Evolutionary conservation across 805 yeast species (phyloP).

Genomic region (Yarrowia bubula): DNA sequence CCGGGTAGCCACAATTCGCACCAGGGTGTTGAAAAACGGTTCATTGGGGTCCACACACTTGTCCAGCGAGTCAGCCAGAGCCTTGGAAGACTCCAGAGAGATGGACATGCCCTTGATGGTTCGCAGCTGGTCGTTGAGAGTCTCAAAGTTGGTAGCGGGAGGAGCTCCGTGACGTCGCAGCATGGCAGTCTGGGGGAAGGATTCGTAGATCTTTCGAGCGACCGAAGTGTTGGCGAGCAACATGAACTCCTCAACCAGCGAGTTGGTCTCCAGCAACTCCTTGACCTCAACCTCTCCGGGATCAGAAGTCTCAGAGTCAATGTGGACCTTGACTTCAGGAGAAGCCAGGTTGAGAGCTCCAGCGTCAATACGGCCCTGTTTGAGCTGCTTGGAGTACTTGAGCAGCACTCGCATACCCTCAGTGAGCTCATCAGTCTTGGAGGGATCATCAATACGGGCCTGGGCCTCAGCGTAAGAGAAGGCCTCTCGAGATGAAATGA

Average conservation of each 20-base stretch:
- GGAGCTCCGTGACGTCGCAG: slow-evolving; percentile 97
- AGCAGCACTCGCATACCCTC: slow-evolving; percentile 82
- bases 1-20: slow-evolving; percentile 95
- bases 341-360: slow-evolving; percentile 97
- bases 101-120: slow-evolving; percentile 73
- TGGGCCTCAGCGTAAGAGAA: slow-evolving; percentile 95
- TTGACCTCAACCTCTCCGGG: slow-evolving; percentile 95
- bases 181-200: slow-evolving; percentile 98
- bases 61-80: slow-evolving; percentile 91
- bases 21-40: slow-evolving; percentile 86
- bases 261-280: slow-evolving; percentile 82
- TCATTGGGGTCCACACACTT: slow-evolving; percentile 79
- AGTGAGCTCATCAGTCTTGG: slow-evolving; percentile 79
- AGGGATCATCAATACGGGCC: slow-evolving; percentile 74
- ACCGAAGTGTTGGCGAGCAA: slow-evolving; percentile 94
- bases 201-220: slow-evolving; percentile 85
- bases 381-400: slow-evolving; percentile 74
- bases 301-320: slow-evolving; percentile 96
- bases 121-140: slow-evolving; percentile 81
- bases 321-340: slow-evolving; percentile 95
- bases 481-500: slow-evolving; percentile 88
- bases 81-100: slow-evolving; percentile 79
- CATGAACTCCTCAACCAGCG: slow-evolving; percentile 98
- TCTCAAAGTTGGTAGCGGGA: slow-evolving; percentile 88
- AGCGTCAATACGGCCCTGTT: slow-evolving; percentile 81